These are phyloP conservation scores for Pythium aphanidermatum DNA, from an alignment of 352 stramenopile genomes.

Conservation along the genomic window DNA sequence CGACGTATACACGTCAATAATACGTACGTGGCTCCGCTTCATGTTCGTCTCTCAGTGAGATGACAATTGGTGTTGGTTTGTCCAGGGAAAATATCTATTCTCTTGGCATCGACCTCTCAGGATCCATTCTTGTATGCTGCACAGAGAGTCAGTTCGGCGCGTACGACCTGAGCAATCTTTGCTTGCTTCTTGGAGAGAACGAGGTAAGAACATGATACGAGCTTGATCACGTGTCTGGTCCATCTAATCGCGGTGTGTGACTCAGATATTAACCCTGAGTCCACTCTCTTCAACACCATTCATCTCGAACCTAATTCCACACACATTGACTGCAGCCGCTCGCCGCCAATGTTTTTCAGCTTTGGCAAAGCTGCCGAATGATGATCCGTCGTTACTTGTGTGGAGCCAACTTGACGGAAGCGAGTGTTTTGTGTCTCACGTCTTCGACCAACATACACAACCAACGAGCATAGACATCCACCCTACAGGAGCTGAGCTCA, in stretches of 20 bases:
- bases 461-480: slow-evolving; percentile 55
- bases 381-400: slow-evolving; percentile 42
- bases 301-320: slow-evolving; percentile 21
- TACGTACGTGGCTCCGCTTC: slow-evolving; percentile 36
- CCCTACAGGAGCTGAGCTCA: slow-evolving; percentile 42
- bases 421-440: slow-evolving; percentile 51
- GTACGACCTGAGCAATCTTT: slow-evolving; percentile 71
- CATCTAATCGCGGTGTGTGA: too few relatives aligned
- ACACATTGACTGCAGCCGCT: slow-evolving; percentile 35
- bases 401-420: slow-evolving; percentile 55
- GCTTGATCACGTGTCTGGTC: too few relatives aligned
- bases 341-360: slow-evolving; percentile 42
- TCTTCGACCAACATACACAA: slow-evolving; percentile 29
- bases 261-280: slow-evolving; percentile 32
- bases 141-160: slow-evolving; percentile 53
- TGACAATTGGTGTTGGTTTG: too few relatives aligned
- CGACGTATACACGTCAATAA: slow-evolving; percentile 46
- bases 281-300: slow-evolving; percentile 44
- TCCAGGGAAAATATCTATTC: slow-evolving; percentile 37
- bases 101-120: slow-evolving; percentile 42
- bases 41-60: too few relatives aligned
- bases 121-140: slow-evolving; percentile 46
- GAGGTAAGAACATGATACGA: slow-evolving; percentile 32
- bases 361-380: slow-evolving; percentile 30
- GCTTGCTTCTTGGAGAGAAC: slow-evolving; percentile 56